Conservation (phyloP, 257 asterid genomes). For the Perilla frutescens region DNA sequence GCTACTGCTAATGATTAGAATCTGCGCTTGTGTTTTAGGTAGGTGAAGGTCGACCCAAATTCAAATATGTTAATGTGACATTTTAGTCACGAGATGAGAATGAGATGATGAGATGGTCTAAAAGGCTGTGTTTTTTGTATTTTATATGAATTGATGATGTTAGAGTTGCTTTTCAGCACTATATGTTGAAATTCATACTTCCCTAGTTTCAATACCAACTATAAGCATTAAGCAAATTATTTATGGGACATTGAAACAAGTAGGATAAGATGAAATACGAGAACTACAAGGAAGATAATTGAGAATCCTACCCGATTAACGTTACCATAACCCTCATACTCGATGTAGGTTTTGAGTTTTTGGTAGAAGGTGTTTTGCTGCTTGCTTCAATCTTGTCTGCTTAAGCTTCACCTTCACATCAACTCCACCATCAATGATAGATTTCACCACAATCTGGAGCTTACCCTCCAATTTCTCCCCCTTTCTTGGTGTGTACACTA, state of each 20-base stretch:
- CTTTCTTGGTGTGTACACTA: conserved; percentile 73
- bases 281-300: neutral
- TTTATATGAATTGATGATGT: too few species aligned
- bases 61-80: too few species aligned
- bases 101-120: too few species aligned
- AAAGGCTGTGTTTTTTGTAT: neutral
- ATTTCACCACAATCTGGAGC: conserved; percentile 67
- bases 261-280: neutral
- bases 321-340: neutral
- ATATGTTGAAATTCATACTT: too few species aligned
- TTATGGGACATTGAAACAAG: too few species aligned
- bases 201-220: too few species aligned
- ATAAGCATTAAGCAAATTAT: too few species aligned
- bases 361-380: conserved; percentile 26
- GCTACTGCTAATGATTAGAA: conserved; percentile 91
- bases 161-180: too few species aligned
- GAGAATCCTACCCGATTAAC: neutral
- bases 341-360: conserved; percentile 32
- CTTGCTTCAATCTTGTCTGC: conserved; percentile 61
- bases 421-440: conserved; percentile 66
- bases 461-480: conserved; percentile 79
- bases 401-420: conserved; percentile 79
- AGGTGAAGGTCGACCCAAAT: too few species aligned
- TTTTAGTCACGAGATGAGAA: too few species aligned
- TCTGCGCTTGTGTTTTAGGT: too few species aligned